Evolutionary conservation across 2,329 filamentous ascomycete species (phyloP).

Genomic region (Beauveria scarabaeidicola): DNA sequence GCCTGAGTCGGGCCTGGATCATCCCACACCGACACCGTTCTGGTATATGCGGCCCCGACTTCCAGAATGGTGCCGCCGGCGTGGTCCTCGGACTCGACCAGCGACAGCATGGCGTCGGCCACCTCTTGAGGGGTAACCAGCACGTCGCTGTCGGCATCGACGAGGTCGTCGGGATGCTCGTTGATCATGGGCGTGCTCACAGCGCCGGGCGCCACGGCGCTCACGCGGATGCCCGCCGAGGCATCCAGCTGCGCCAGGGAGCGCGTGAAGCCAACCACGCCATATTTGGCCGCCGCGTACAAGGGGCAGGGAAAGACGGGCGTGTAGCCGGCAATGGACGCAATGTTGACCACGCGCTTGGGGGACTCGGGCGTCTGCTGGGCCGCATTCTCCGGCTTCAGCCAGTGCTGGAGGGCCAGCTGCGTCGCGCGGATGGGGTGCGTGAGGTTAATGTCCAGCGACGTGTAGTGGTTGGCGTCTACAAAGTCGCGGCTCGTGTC

Average conservation of each 20-base stretch:
- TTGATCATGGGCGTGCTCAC: conserved; percentile 38
- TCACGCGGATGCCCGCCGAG: conserved; percentile 28
- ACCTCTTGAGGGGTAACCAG: conserved; percentile 36
- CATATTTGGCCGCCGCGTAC: conserved; percentile 32
- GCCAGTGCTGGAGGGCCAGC: conserved; percentile 30
- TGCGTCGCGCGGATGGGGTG: conserved; percentile 34
- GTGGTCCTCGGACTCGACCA: conserved; percentile 25
- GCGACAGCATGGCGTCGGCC: conserved; percentile 34
- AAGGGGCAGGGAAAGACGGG: conserved; percentile 27
- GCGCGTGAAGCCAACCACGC: conserved; percentile 31
- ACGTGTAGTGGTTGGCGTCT: conserved; percentile 23
- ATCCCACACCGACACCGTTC: conserved; percentile 26
- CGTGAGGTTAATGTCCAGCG: conserved; percentile 33
- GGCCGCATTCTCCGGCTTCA: conserved; percentile 20
- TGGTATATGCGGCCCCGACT: conserved; percentile 24
- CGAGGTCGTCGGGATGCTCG: conserved; percentile 30
- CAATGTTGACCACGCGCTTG: conserved; percentile 30
- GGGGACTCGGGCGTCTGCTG: conserved; percentile 23
- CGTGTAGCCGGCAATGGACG: conserved; percentile 28
- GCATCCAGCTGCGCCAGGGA: conserved; percentile 29
- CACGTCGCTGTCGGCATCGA: conserved; percentile 25
- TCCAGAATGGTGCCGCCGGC: conserved; percentile 35
- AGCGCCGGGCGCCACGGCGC: conserved; percentile 35
- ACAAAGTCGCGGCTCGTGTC: conserved; percentile 22
- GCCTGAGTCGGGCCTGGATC: conserved; percentile 30